These are phyloP conservation scores for Hypoxylon sp. DNA, from an alignment of 2,329 filamentous ascomycete species.

Conservation along the genomic window DNA sequence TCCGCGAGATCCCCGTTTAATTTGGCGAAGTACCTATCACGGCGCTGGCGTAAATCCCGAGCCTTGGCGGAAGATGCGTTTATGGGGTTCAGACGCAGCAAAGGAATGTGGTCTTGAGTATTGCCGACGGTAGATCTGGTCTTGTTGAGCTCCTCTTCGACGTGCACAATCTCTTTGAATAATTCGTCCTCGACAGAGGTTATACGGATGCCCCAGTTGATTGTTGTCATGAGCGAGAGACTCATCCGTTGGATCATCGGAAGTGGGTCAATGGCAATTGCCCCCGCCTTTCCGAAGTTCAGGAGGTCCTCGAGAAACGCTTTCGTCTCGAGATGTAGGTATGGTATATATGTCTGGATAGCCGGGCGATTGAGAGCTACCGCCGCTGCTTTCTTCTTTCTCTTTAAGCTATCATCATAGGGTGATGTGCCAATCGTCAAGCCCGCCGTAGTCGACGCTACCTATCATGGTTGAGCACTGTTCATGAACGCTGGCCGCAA, in stretches of 20 bases:
- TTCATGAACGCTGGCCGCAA: background rate
- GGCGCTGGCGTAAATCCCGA: conserved; percentile 74
- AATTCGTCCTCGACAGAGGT: conserved; percentile 77
- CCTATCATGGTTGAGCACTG: conserved; percentile 29
- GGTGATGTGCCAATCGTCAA: conserved; percentile 88
- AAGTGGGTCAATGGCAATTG: conserved; percentile 76
- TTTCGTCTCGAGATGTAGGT: conserved; percentile 82
- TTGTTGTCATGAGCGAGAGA: conserved; percentile 81
- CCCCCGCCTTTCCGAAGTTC: conserved; percentile 73
- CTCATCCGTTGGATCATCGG: conserved; percentile 82
- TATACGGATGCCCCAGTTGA: conserved; percentile 86
- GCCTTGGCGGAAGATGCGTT: conserved; percentile 63
- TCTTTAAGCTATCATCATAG: conserved; percentile 86
- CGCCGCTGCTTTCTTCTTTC: conserved; percentile 81
- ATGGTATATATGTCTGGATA: conserved; percentile 84
- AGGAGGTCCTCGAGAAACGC: conserved; percentile 81
- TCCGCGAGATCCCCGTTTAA: conserved; percentile 71
- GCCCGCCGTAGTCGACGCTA: conserved; percentile 79
- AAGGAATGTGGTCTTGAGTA: conserved; percentile 87
- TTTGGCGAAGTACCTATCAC: conserved; percentile 77
- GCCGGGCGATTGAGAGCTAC: conserved; percentile 83
- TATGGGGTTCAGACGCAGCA: conserved; percentile 73
- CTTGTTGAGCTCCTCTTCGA: conserved; percentile 82
- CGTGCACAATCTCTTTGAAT: conserved; percentile 79
- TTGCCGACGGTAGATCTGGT: conserved; percentile 86